Evolutionary conservation across 768 basidiomycete species (phyloP).

Genomic region (Lepiota venenata): DNA sequence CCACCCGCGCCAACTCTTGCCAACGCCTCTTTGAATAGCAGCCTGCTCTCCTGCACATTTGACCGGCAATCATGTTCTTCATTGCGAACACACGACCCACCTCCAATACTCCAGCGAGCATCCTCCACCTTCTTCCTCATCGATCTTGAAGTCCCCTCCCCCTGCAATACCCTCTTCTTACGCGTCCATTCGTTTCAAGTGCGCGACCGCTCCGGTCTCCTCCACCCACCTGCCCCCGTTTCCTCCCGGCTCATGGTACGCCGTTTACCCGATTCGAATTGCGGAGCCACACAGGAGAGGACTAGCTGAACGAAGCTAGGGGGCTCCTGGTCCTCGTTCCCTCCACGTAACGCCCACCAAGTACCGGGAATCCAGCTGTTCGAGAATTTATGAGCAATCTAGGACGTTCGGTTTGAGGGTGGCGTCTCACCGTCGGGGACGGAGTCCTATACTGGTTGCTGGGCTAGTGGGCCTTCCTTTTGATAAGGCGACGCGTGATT

Average conservation of each 20-base stretch:
- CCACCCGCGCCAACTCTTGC: slow-evolving; percentile 34
- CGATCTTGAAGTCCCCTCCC: background rate
- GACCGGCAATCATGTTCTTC: background rate
- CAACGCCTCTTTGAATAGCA: slow-evolving; percentile 34
- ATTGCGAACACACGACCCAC: background rate
- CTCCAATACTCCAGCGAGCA: background rate
- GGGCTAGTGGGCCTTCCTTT: too few relatives aligned
- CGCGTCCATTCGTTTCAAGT: slow-evolving; percentile 10
- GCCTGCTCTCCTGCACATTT: slow-evolving; percentile 29
- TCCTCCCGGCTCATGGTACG: background rate
- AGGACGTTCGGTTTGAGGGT: too few relatives aligned
- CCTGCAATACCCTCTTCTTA: background rate
- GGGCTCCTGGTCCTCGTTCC: background rate
- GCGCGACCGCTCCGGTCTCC: background rate
- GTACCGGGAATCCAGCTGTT: too few relatives aligned
- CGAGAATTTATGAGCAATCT: too few relatives aligned
- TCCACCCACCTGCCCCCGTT: background rate
- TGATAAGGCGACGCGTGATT: too few relatives aligned
- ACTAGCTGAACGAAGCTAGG: background rate
- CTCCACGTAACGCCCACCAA: too few relatives aligned
- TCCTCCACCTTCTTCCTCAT: background rate
- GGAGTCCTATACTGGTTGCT: too few relatives aligned
- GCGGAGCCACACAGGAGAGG: too few relatives aligned
- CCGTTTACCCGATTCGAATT: background rate
- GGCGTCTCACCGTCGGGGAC: too few relatives aligned